Evolutionary conservation across 2,329 filamentous ascomycete genomes (phyloP).

Genomic region (Albifimbria verrucaria): DNA sequence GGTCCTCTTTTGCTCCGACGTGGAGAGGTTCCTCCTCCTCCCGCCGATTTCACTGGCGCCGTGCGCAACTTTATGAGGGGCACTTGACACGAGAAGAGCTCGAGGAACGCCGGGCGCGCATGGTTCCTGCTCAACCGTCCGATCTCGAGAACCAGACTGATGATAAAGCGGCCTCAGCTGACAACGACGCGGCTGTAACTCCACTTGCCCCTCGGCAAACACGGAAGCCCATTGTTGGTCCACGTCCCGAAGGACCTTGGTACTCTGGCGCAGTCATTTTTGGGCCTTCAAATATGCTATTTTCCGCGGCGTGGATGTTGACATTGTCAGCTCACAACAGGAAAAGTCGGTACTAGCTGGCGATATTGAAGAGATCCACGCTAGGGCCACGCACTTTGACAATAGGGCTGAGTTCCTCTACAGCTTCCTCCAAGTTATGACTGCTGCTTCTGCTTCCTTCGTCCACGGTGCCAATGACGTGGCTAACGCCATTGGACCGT

Average conservation of each 20-base stretch:
- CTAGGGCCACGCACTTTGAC: conserved; percentile 53
- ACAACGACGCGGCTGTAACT: background rate
- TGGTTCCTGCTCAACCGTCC: conserved; percentile 12
- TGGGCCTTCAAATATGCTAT: background rate
- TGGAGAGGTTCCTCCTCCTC: conserved; percentile 34
- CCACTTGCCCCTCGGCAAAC: background rate
- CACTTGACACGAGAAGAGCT: conserved; percentile 1
- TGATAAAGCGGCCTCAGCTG: conserved; percentile 1
- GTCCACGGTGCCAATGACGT: conserved; percentile 67
- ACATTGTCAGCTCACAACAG: background rate
- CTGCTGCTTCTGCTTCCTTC: conserved; percentile 60
- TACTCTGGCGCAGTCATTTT: background rate
- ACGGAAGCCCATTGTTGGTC: background rate
- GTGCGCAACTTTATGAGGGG: conserved; percentile 1
- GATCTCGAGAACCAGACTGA: background rate
- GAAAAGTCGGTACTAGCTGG: conserved; percentile 45
- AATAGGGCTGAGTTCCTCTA: conserved; percentile 55
- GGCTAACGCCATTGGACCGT: conserved; percentile 60
- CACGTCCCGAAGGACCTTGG: background rate
- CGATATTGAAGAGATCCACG: conserved; percentile 50
- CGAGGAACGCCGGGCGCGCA: background rate
- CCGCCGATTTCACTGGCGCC: conserved; percentile 27
- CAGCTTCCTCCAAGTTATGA: conserved; percentile 58
- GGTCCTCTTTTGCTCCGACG: conserved; percentile 51
- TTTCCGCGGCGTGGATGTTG: background rate